Evolutionary conservation across 129 eudicot species (phyloP), one percentile per base, ranked within the genome.

Genomic region (Chrysanthemum seticuspe): DNA sequence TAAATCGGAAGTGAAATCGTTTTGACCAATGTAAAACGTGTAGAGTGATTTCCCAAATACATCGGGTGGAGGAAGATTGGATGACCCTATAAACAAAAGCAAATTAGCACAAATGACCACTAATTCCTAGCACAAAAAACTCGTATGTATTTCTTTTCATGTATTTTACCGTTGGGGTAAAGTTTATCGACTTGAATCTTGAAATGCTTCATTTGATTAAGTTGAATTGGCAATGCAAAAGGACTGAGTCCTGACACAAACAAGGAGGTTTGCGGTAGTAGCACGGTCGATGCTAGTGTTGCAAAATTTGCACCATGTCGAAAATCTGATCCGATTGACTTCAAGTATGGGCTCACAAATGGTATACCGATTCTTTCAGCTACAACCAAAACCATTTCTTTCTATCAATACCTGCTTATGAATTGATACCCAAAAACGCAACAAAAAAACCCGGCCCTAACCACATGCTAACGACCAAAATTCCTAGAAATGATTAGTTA

Each of bases 301-400:
- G 98, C 96, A 50, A 82, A 94, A 73, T 94, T 94, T 16, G 88
- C 96, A 13, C 99, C 99, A 36, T 94, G 96, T 53, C 69, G 86
- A 71, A 19, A 94, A 69, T 88, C 91, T 1, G 96, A 87, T 64
- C 99, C 97, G 8, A 90, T 88, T 13, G 99, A 83, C 76, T 90
- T 81, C 76, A 90, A 57, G 78, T 90, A 94, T 61, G 99, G 97
- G 76, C 97, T 94, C 81, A 94, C 47, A 57, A 77, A 94, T 61
- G 99, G 99, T 57, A 86, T 44, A 40, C 94, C 91, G 0, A 94
- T 55, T 18, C 79, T 89, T 74, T 90, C 88, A 6, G 99, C 99
- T 94, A 85, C 84, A 80, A 14, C 40, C n/a, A 36, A 48, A 48
- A 14, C 36, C 36, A 31, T 31, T 31, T 4, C 6, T 31, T 31